These are phyloP conservation scores for Eucalyptus victrix DNA, from an alignment of 345 rosid species.

Conservation along the genomic window DNA sequence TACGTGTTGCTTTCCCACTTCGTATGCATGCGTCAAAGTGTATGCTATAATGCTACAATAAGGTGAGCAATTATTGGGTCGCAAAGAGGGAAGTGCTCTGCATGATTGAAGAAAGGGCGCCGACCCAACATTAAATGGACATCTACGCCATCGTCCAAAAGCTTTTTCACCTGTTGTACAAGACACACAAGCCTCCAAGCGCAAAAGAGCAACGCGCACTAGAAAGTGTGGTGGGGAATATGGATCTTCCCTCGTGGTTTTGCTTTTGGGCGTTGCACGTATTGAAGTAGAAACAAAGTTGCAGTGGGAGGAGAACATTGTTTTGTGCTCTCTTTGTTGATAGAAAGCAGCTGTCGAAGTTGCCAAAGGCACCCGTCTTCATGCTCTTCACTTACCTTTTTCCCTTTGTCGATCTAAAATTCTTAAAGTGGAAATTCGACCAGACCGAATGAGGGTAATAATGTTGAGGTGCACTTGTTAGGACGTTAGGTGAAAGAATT, in stretches of 20 bases:
- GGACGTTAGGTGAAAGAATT: not conserved
- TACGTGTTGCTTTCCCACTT: not conserved
- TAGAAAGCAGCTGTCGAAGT: not conserved
- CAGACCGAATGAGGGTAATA: not conserved
- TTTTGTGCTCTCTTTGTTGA: not conserved
- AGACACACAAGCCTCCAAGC: not conserved
- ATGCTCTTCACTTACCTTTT: not conserved
- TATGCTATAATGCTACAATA: not conserved
- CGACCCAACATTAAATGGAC: not conserved
- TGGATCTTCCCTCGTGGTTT: not conserved
- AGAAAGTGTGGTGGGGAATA: not conserved
- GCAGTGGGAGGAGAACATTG: not conserved
- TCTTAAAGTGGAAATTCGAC: not conserved
- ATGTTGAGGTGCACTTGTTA: not conserved
- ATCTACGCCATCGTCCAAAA: not conserved
- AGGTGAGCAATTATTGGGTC: not conserved
- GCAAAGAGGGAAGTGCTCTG: not conserved
- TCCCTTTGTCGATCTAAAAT: not conserved
- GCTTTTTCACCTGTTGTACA: not conserved
- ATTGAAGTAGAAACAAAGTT: not conserved
- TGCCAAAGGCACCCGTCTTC: not conserved
- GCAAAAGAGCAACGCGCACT: not conserved
- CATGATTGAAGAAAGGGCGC: not conserved
- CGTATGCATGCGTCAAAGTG: not conserved
- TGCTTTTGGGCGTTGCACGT: not conserved